Base-by-base conservation (phyloP, 495 filamentous ascomycete species). In the Aspergillus sclerotiicarbonarius region DNA sequence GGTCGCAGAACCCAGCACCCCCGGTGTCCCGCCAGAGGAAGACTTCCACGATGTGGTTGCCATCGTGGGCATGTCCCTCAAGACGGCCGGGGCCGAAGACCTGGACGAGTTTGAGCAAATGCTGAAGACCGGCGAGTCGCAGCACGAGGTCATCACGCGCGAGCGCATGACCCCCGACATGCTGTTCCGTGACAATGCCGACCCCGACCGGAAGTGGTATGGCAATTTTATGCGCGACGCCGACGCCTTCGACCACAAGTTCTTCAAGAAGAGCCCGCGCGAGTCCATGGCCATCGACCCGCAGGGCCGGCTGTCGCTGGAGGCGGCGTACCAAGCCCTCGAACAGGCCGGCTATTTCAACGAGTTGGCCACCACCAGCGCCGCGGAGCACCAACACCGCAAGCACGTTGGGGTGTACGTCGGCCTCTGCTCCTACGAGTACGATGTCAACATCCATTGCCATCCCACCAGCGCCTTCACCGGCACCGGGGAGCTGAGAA, bases 271-370 rank as follows among this genome's bases (percentile, higher is more conserved):
- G 30, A 73, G 62, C 29, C 57, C 71, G 0, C 69, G 76, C 2
- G 83, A 86, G 60, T 68, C 72, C 0, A 55, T 58, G 0, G 66
- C 68, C 3, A 79, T 75, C 62, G 83, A 83, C 51, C 83, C 81
- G 1, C 78, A 81, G 54, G 79, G 80, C 37, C 67, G 82, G 0
- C 67, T 78, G 0, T 30, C 79, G 0, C 72, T 84, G 6, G 69
- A 83, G 37, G 56, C 66, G 0, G 67, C 74, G 0, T 83, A 84
- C 47, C 70, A 84, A 46, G 73, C 78, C 0, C 37, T 81, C 0
- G 77, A 82, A 46, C 68, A 70, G 51, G 63, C 70, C 0, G 75
- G 71, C 1, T 77, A 77, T 39, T 72, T 67, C 6, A 12, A 41
- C 13, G 37, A 41, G 25, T 3, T 31, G 41, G 29, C 8, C 45